phyloP scores from a whole-genome alignment of 164 flowering plant species.

The Nymphaea colorata region DNA sequence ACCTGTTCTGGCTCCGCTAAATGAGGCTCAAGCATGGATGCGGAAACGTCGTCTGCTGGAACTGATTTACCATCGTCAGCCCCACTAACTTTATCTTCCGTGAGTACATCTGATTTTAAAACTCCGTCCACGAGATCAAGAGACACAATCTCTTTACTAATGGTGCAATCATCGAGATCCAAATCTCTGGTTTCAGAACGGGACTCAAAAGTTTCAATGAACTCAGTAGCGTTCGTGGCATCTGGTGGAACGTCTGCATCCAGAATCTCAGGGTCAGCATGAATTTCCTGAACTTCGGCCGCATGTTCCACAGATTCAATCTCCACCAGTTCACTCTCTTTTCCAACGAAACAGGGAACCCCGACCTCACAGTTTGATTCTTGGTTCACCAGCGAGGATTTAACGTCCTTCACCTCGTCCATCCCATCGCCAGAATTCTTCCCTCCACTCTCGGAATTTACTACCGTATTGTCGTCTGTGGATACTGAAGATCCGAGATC shows the following conservation, averaged over 20 bases:
- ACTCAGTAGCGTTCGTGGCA: neutral
- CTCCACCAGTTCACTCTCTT: neutral
- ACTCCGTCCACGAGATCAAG: neutral
- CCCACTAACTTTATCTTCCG: neutral
- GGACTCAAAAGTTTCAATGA: neutral
- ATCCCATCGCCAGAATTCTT: neutral
- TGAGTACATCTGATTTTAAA: neutral
- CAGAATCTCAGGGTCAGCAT: neutral
- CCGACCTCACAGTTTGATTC: neutral
- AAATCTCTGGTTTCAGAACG: neutral
- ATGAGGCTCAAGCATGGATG: too few relatives aligned
- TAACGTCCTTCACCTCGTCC: neutral
- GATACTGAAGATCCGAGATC: neutral
- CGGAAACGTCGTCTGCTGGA: too few relatives aligned
- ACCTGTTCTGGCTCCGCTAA: neutral
- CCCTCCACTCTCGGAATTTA: neutral
- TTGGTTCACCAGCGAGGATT: neutral
- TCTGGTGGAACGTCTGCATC: neutral
- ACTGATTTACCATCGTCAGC: neutral
- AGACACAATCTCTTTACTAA: neutral
- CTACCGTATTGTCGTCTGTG: neutral
- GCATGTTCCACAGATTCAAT: slow-evolving; percentile 2
- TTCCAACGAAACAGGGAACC: neutral
- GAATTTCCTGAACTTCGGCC: slow-evolving; percentile 1
- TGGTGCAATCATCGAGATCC: neutral